Evolutionary conservation across 2,329 filamentous ascomycete species (phyloP).

Genomic region (Mollisia scopiformis): DNA sequence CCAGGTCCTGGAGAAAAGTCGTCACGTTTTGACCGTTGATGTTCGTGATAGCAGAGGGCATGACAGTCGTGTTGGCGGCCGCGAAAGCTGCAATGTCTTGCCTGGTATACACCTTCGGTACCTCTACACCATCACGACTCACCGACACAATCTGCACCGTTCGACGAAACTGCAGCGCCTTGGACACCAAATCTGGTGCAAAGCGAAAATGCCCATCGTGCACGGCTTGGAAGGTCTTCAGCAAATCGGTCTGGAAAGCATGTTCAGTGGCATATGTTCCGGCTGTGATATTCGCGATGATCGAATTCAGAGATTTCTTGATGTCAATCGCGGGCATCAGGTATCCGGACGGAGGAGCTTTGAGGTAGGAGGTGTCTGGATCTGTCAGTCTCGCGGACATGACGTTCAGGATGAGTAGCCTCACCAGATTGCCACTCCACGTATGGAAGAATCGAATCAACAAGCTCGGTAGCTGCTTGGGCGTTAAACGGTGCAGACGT

Average conservation of each 20-base stretch:
- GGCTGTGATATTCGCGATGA: constrained; percentile 19
- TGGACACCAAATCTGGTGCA: constrained; percentile 51
- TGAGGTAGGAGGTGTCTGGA: constrained; percentile 40
- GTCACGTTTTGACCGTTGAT: constrained; percentile 58
- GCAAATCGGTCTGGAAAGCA: constrained; percentile 58
- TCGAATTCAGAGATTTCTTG: constrained; percentile 43
- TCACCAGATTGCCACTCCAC: constrained; percentile 31
- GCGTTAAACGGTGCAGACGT: constrained; percentile 28
- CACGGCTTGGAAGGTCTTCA: constrained; percentile 52
- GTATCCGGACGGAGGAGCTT: constrained; percentile 54
- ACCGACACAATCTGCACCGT: constrained; percentile 58
- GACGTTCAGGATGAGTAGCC: not conserved
- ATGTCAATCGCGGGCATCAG: constrained; percentile 42
- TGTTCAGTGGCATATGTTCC: constrained; percentile 44
- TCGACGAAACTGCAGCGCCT: constrained; percentile 52
- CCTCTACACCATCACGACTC: constrained; percentile 57
- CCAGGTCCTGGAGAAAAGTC: constrained; percentile 49
- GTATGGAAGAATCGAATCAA: constrained; percentile 30
- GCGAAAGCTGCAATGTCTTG: constrained; percentile 17
- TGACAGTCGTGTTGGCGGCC: constrained; percentile 34
- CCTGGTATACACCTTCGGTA: constrained; percentile 45
- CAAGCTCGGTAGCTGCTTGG: constrained; percentile 23
- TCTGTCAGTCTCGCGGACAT: not conserved
- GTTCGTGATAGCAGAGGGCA: constrained; percentile 49
- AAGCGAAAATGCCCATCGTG: constrained; percentile 69